A percentile compares a stretch with the other conserved stretches of the same genome.
phyloP scores from a whole-genome alignment of 257 asterid species.

The Ballota nigra region DNA sequence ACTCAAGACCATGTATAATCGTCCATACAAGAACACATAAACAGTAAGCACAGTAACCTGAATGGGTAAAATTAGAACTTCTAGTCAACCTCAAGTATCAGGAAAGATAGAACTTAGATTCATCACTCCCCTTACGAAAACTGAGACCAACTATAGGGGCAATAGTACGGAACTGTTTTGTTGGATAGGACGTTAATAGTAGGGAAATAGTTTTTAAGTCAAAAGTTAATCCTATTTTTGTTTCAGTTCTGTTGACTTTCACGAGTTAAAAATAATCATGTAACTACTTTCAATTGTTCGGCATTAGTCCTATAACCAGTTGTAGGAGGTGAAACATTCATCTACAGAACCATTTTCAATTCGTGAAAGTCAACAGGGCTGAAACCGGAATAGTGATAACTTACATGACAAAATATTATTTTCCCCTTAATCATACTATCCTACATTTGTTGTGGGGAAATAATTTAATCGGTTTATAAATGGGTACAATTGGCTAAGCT shows the following conservation, averaged over 20 bases:
- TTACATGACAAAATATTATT: neutral
- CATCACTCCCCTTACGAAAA: neutral
- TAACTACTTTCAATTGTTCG: no score
- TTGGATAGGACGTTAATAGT: neutral
- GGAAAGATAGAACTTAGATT: neutral
- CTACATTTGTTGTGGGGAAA: neutral
- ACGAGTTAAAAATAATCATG: no score
- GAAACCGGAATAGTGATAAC: neutral
- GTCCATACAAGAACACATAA: constrained; percentile 25
- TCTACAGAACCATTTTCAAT: neutral
- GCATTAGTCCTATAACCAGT: no score
- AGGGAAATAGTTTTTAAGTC: neutral
- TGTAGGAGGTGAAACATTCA: no score
- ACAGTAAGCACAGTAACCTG: constrained; percentile 27
- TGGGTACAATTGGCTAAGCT: neutral
- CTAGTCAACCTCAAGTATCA: constrained; percentile 12
- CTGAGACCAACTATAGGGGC: neutral
- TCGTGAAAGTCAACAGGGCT: neutral
- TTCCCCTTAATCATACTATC: neutral
- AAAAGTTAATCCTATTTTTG: no score
- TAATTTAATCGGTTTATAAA: neutral
- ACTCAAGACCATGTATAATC: constrained; percentile 31
- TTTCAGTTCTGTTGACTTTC: no score
- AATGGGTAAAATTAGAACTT: neutral
- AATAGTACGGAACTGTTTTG: neutral